phyloP scores from a whole-genome alignment of 2,329 filamentous ascomycete species.

The Zymoseptoria passerinii region DNA sequence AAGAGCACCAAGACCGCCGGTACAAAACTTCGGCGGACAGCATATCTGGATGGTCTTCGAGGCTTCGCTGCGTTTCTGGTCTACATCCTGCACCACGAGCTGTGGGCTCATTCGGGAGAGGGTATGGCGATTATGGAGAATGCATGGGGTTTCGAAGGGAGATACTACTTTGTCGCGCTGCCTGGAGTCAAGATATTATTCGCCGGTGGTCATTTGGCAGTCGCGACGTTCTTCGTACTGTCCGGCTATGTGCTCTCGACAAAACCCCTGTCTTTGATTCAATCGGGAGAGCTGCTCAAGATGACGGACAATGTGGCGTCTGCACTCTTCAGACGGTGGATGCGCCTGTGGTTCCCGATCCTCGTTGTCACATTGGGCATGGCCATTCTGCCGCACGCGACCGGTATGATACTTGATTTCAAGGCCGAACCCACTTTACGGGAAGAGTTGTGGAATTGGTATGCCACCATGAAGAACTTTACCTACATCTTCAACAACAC shows the following conservation, averaged over 20 bases:
- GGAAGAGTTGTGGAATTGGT: constrained; percentile 46
- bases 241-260: constrained; percentile 46
- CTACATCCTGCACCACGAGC: constrained; percentile 53
- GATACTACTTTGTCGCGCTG: constrained; percentile 45
- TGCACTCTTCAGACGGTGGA: constrained; percentile 44
- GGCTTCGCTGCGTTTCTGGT: constrained; percentile 61
- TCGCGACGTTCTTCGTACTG: constrained; percentile 45
- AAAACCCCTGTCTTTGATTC: constrained; percentile 38
- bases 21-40: constrained; percentile 40
- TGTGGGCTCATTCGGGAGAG: constrained; percentile 43
- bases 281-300: constrained; percentile 11
- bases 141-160: constrained; percentile 42
- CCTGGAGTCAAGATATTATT: constrained; percentile 54
- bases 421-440: constrained; percentile 34
- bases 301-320: constrained; percentile 40
- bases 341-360: constrained; percentile 45
- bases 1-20: constrained; percentile 5
- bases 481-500: constrained; percentile 55
- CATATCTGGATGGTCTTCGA: constrained; percentile 58
- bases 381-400: constrained; percentile 46
- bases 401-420: constrained; percentile 30
- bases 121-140: constrained; percentile 15
- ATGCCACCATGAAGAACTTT: constrained; percentile 57
- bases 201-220: constrained; percentile 53
- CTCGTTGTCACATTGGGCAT: constrained; percentile 49